A percentile compares a stretch with the other conserved stretches of the same genome.
Evolutionary conservation across 164 flowering plant species (phyloP).

Genomic region (Warburgia ugandensis): DNA sequence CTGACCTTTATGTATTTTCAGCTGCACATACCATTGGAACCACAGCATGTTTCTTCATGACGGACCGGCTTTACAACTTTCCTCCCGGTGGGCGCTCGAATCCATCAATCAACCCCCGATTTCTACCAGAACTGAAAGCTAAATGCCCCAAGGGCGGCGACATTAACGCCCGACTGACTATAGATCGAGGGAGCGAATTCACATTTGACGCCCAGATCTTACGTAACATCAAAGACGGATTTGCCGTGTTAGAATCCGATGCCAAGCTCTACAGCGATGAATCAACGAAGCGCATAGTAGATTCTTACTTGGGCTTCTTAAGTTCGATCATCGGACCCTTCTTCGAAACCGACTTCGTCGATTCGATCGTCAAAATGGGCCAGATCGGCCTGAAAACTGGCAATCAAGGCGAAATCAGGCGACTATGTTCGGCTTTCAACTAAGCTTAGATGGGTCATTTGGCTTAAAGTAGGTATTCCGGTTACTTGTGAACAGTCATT

Average conservation of each 20-base stretch:
- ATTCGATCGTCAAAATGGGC: constrained; percentile 63
- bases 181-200: constrained; percentile 39
- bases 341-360: constrained; percentile 52
- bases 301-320: constrained; percentile 44
- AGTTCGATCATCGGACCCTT: constrained; percentile 26
- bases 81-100: constrained; percentile 39
- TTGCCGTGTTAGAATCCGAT: constrained; percentile 65
- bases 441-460: no score
- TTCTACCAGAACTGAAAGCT: constrained; percentile 41
- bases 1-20: no score
- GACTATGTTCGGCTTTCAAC: constrained; percentile 42
- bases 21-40: constrained; percentile 88
- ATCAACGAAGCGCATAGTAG: constrained; percentile 32
- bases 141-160: constrained; percentile 54
- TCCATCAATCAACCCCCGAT: constrained; percentile 48
- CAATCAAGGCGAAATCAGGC: constrained; percentile 40
- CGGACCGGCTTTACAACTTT: constrained; percentile 55
- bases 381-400: constrained; percentile 46
- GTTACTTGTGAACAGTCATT: no score
- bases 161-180: constrained; percentile 34
- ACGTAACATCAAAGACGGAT: constrained; percentile 49
- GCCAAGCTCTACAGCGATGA: constrained; percentile 47
- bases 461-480: no score
- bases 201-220: constrained; percentile 47
- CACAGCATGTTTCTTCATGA: constrained; percentile 84